Conservation (phyloP, 352 stramenopile genomes). For the Globisporangium middletonii region DNA sequence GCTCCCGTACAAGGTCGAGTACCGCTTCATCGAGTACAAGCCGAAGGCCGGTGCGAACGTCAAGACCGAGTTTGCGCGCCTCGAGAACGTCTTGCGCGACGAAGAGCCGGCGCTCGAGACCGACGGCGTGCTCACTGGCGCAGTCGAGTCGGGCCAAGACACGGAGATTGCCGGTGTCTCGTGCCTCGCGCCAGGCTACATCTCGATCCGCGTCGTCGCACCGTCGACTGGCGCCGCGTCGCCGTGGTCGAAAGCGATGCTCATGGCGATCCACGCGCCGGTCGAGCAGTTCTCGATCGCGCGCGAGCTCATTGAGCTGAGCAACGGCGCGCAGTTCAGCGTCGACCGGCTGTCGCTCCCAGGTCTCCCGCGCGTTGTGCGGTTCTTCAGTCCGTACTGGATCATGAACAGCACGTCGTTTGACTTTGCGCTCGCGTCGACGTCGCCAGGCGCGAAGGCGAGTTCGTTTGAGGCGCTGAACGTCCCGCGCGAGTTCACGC, state of each 20-base stretch:
- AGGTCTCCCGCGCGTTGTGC: slow-evolving; percentile 64
- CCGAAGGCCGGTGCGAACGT: slow-evolving; percentile 41
- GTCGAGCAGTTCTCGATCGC: slow-evolving; percentile 73
- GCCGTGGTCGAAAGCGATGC: slow-evolving; percentile 73
- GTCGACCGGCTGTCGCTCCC: slow-evolving; percentile 68
- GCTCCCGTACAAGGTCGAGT: slow-evolving; percentile 80
- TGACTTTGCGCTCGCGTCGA: slow-evolving; percentile 53
- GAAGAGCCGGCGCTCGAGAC: slow-evolving; percentile 21
- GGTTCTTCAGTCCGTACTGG: slow-evolving; percentile 82
- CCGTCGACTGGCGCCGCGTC: slow-evolving; percentile 26
- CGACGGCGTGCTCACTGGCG: slow-evolving; percentile 38
- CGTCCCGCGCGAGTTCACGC: slow-evolving; percentile 38
- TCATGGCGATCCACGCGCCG: slow-evolving; percentile 77
- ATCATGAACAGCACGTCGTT: slow-evolving; percentile 82
- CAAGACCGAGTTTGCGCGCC: slow-evolving; percentile 44
- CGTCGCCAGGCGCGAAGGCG: slow-evolving; percentile 41
- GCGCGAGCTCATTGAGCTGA: slow-evolving; percentile 45
- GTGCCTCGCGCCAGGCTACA: slow-evolving; percentile 60
- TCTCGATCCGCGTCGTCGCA: slow-evolving; percentile 54
- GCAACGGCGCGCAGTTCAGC: slow-evolving; percentile 52
- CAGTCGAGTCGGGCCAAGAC: slow-evolving; percentile 64
- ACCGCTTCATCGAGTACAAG: slow-evolving; percentile 83
- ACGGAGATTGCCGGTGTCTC: slow-evolving; percentile 73
- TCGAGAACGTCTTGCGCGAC: slow-evolving; percentile 47
- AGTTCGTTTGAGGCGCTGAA: slow-evolving; percentile 40